A percentile compares a stretch with the other conserved stretches of the same genome.
Evolutionary conservation across 352 stramenopile genomes (phyloP).

Genomic region (Phytophthora meadii): DNA sequence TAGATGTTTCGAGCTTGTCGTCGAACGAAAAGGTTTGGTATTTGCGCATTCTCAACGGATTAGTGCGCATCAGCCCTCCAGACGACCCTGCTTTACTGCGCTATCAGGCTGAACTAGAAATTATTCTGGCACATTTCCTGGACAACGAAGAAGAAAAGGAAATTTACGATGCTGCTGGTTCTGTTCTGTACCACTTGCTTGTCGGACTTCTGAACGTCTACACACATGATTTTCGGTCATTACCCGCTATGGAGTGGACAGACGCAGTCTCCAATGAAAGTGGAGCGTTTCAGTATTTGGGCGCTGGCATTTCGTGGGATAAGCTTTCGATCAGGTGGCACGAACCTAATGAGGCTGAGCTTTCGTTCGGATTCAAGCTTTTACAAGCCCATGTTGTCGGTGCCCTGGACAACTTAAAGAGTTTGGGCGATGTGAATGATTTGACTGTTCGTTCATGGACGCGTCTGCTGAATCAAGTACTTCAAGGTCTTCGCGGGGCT

Average conservation of each 20-base stretch:
- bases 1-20: constrained; percentile 50
- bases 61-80: constrained; percentile 51
- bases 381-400: constrained; percentile 58
- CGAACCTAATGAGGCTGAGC: constrained; percentile 61
- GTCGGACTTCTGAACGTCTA: constrained; percentile 58
- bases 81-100: constrained; percentile 39
- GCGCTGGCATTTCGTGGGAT: constrained; percentile 58
- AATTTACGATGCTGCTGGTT: constrained; percentile 56
- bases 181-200: constrained; percentile 56
- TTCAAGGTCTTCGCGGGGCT: constrained; percentile 50
- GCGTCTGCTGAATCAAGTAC: constrained; percentile 53
- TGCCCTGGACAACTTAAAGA: constrained; percentile 37
- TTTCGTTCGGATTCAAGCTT: constrained; percentile 59
- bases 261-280: constrained; percentile 45
- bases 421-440: constrained; percentile 33
- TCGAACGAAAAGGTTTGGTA: constrained; percentile 75
- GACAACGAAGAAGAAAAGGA: constrained; percentile 60
- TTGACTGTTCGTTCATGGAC: constrained; percentile 57
- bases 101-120: constrained; percentile 46
- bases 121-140: constrained; percentile 55
- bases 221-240: constrained; percentile 65
- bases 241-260: constrained; percentile 54
- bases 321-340: constrained; percentile 64
- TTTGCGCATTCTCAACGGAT: constrained; percentile 60
- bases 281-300: constrained; percentile 72